A percentile compares a stretch with the other conserved stretches of the same genome.
These are phyloP conservation scores for Elaeis guineensis DNA, from an alignment of 176 grass and related monocot genomes.

Conservation along the genomic window DNA sequence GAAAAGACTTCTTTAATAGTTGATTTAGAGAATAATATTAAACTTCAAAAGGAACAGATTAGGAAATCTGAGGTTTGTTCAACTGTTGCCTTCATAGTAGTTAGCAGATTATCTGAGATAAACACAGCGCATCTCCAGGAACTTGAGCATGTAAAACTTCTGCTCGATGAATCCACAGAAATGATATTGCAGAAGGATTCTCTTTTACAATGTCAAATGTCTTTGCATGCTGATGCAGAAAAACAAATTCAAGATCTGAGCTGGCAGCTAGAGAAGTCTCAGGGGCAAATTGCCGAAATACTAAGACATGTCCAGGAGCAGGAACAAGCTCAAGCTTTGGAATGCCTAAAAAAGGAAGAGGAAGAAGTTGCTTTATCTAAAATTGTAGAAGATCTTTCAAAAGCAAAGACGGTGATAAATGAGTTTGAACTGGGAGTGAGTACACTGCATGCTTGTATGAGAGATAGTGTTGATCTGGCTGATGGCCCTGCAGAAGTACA, in stretches of 20 bases:
- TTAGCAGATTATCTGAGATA: conserved; percentile 13
- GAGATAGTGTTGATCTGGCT: conserved; percentile 16
- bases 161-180: conserved; percentile 53
- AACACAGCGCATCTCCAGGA: conserved; percentile 23
- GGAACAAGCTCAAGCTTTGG: conserved; percentile 15
- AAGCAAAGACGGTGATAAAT: conserved; percentile 46
- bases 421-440: conserved; percentile 38
- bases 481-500: neutral
- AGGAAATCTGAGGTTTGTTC: conserved; percentile 12
- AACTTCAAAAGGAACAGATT: conserved; percentile 9
- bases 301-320: conserved; percentile 35
- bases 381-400: conserved; percentile 41
- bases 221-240: conserved; percentile 34
- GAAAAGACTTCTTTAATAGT: conserved; percentile 20
- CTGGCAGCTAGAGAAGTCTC: conserved; percentile 43
- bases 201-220: conserved; percentile 34
- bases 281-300: conserved; percentile 28
- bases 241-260: conserved; percentile 30
- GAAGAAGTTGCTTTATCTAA: conserved; percentile 35
- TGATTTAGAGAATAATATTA: conserved; percentile 11
- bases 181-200: conserved; percentile 46
- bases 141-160: conserved; percentile 24
- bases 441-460: conserved; percentile 26
- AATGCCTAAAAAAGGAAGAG: conserved; percentile 43
- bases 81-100: conserved; percentile 16